Evolutionary conservation across 495 filamentous ascomycete genomes (phyloP).

Genomic region (Poronia punctata): DNA sequence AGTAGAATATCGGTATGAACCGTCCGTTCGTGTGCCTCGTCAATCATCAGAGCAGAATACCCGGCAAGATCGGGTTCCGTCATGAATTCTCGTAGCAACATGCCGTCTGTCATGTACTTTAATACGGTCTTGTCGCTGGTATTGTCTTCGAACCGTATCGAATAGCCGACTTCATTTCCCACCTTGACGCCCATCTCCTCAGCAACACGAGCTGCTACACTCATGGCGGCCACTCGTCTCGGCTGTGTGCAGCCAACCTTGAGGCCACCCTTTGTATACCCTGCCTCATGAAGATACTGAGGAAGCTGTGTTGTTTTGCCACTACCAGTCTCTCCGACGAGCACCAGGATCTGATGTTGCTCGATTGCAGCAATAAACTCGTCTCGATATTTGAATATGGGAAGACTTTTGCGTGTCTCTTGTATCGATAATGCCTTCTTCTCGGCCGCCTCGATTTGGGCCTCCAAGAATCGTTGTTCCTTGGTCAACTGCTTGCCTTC

Average conservation of each 20-base stretch:
- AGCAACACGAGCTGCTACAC: conserved; percentile 86
- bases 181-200: conserved; percentile 90
- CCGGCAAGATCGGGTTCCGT: conserved; percentile 78
- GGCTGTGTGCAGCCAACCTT: conserved; percentile 80
- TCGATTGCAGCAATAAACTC: conserved; percentile 66
- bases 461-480: conserved; percentile 71
- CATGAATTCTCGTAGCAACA: conserved; percentile 87
- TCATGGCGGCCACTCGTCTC: conserved; percentile 95
- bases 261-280: conserved; percentile 71
- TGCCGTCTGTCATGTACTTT: conserved; percentile 98
- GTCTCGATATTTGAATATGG: conserved; percentile 78
- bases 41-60: conserved; percentile 93
- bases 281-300: conserved; percentile 83
- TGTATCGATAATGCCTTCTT: conserved; percentile 79
- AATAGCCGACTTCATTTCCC: conserved; percentile 90
- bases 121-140: conserved; percentile 89
- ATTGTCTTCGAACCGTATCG: conserved; percentile 90
- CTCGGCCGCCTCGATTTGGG: conserved; percentile 80
- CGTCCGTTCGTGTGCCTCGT: conserved; percentile 94
- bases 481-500: conserved; percentile 57
- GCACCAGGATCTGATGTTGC: conserved; percentile 70
- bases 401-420: conserved; percentile 83
- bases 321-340: conserved; percentile 83
- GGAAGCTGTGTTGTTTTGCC: conserved; percentile 88
- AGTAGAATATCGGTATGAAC: conserved; percentile 88